Evolutionary conservation across 345 rosid genomes (phyloP).

Genomic region (Populus deltoides): DNA sequence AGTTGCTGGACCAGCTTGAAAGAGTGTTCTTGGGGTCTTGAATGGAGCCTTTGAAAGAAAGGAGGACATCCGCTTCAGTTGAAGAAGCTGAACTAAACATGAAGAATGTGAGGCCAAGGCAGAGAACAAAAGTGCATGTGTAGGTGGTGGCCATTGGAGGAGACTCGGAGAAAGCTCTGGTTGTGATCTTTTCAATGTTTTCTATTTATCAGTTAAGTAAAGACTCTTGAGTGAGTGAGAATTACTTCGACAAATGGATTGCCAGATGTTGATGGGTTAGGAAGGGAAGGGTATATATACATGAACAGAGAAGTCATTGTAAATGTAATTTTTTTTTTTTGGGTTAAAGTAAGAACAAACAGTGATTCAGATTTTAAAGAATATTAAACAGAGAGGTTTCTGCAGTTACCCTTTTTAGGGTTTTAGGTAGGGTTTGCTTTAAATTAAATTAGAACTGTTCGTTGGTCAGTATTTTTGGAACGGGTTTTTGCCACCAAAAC

Average conservation of each 20-base stretch:
- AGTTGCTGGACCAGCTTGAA: constrained; percentile 63
- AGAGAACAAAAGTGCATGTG: constrained; percentile 30
- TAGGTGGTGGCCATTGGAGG: constrained; percentile 55
- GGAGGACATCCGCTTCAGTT: constrained; percentile 62
- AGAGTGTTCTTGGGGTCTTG: constrained; percentile 67
- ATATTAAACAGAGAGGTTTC: not conserved
- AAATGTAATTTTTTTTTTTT: not conserved
- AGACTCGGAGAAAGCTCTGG: constrained; percentile 7
- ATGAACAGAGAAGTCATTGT: not conserved
- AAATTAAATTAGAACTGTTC: not conserved
- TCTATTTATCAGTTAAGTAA: constrained; percentile 22
- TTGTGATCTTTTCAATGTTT: constrained; percentile 19
- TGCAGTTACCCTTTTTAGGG: not conserved
- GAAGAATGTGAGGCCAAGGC: constrained; percentile 37
- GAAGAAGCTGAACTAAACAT: constrained; percentile 33
- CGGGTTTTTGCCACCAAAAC: too few relatives aligned
- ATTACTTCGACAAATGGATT: not conserved
- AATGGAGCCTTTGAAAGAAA: constrained; percentile 67
- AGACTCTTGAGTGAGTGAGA: not conserved
- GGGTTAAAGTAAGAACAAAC: not conserved
- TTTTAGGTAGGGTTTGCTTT: not conserved
- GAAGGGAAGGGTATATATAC: not conserved
- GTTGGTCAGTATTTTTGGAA: not conserved
- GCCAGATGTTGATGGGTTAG: not conserved
- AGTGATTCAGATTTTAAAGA: not conserved